Evolutionary conservation across 129 eudicot species (phyloP).

Genomic region (Chrysanthemum lavandulifolium): DNA sequence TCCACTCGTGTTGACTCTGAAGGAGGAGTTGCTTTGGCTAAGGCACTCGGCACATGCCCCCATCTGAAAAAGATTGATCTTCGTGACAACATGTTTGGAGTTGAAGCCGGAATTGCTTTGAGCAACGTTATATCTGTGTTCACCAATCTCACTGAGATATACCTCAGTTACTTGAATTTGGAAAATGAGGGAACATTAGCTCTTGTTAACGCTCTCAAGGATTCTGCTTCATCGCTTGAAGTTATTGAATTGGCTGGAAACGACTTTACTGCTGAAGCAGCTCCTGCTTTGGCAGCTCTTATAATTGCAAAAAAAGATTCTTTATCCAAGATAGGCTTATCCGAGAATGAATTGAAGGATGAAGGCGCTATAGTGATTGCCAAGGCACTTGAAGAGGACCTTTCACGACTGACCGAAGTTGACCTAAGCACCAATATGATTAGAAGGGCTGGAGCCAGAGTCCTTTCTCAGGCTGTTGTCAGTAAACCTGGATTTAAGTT

Average conservation of each 20-base stretch:
- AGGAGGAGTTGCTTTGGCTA: slow-evolving; percentile 58
- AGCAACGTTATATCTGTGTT: slow-evolving; percentile 37
- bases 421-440: slow-evolving; percentile 62
- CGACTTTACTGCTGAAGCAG: slow-evolving; percentile 56
- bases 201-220: slow-evolving; percentile 40
- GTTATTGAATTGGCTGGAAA: slow-evolving; percentile 76
- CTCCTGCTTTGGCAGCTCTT: slow-evolving; percentile 50
- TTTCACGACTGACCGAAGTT: slow-evolving; percentile 54
- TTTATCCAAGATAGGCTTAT: slow-evolving; percentile 49
- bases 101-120: slow-evolving; percentile 54
- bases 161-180: slow-evolving; percentile 55
- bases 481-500: slow-evolving; percentile 51
- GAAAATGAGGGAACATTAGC: slow-evolving; percentile 52
- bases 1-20: slow-evolving; percentile 54
- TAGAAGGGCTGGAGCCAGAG: slow-evolving; percentile 74
- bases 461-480: slow-evolving; percentile 63
- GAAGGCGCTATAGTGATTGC: slow-evolving; percentile 66
- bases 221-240: slow-evolving; percentile 46
- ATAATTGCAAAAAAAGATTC: slow-evolving; percentile 41
- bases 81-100: slow-evolving; percentile 63
- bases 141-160: slow-evolving; percentile 43
- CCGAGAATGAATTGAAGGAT: slow-evolving; percentile 73
- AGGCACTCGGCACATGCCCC: slow-evolving; percentile 49
- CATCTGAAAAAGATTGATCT: slow-evolving; percentile 49
- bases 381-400: slow-evolving; percentile 56